Conservation (phyloP, 805 yeast genomes). For the Candida fluviatilis region DNA sequence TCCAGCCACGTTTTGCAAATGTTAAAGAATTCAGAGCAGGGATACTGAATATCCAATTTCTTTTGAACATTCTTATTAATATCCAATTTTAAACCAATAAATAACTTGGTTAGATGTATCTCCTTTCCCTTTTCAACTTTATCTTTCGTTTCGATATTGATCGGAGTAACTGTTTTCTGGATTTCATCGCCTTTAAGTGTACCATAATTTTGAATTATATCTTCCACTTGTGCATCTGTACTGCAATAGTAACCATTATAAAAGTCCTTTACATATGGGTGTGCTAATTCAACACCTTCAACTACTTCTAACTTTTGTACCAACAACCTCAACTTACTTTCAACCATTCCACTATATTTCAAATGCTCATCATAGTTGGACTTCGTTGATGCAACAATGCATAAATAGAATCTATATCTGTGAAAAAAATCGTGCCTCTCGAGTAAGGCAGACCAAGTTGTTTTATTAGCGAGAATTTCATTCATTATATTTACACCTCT, state of each 20-base stretch:
- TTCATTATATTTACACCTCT: conserved; percentile 72
- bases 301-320: conserved; percentile 80
- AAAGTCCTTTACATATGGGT: conserved; percentile 70
- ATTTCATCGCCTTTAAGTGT: conserved; percentile 50
- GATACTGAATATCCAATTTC: conserved; percentile 78
- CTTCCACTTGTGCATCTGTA: conserved; percentile 15
- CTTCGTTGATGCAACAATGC: conserved; percentile 72
- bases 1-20: conserved; percentile 71
- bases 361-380: conserved; percentile 77
- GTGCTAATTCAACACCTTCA: conserved; percentile 77
- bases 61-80: conserved; percentile 32
- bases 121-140: conserved; percentile 10
- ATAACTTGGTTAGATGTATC: conserved; percentile 69
- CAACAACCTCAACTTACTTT: conserved; percentile 74
- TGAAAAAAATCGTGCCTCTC: conserved; percentile 77
- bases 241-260: conserved; percentile 46
- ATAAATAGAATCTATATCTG: conserved; percentile 80
- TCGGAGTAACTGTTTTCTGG: conserved; percentile 14
- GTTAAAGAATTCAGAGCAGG: conserved; percentile 84
- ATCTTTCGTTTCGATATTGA: conserved; percentile 3
- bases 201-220: conserved; percentile 61
- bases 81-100: conserved; percentile 68
- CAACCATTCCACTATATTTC: conserved; percentile 92
- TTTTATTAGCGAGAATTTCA: conserved; percentile 59
- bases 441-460: conserved; percentile 73